Percentiles rank a stretch among this genome's conserved stretches.
phyloP scores from a whole-genome alignment of 805 yeast genomes.

The Saturnispora gosingensis region DNA sequence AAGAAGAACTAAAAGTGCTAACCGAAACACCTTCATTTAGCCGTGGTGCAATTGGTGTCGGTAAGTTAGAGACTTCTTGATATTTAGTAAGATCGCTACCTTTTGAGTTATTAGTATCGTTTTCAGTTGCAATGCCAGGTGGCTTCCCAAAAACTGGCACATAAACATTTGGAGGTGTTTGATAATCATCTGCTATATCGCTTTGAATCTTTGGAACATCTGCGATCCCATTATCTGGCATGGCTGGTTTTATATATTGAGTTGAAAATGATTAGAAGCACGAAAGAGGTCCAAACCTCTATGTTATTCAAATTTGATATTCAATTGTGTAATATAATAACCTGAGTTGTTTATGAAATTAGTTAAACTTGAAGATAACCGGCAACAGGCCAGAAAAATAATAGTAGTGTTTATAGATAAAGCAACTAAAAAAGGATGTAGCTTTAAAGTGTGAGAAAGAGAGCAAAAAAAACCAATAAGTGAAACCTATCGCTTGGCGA shows the following conservation, averaged over 20 bases:
- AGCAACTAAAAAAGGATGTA: neutral
- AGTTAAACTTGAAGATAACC: neutral
- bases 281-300: neutral
- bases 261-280: neutral
- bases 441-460: neutral
- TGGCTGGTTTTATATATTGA: neutral
- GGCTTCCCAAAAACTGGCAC: neutral
- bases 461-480: neutral
- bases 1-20: neutral
- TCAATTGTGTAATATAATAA: neutral
- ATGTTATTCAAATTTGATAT: neutral
- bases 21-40: neutral
- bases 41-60: slow-evolving; percentile 16
- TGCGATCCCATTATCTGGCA: slow-evolving; percentile 1
- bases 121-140: neutral
- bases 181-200: neutral
- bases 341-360: neutral
- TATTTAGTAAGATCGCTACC: neutral
- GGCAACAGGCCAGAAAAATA: neutral
- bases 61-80: slow-evolving; percentile 16
- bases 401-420: neutral
- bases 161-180: slow-evolving; percentile 9
- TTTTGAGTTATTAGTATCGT: neutral
- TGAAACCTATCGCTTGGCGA: neutral
- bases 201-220: neutral